phyloP scores from a whole-genome alignment of 2,329 filamentous ascomycete species.

The Penicillium vulpinum region DNA sequence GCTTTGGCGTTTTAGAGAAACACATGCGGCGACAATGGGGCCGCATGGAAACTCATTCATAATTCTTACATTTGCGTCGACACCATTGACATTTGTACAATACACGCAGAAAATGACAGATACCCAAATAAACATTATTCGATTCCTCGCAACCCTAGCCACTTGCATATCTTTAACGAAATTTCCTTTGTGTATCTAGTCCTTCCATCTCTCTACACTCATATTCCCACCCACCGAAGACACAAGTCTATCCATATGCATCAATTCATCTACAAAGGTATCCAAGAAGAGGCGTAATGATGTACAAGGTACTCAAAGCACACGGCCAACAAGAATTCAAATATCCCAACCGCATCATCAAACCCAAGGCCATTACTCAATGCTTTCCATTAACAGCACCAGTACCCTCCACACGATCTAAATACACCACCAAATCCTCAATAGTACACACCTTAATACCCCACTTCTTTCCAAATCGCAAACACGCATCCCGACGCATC shows the following conservation, averaged over 20 bases:
- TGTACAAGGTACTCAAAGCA: constrained; percentile 15
- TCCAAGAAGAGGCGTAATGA: constrained; percentile 12
- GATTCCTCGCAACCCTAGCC: neutral
- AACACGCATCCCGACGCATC: constrained; percentile 85
- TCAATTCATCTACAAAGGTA: constrained; percentile 16
- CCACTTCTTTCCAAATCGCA: constrained; percentile 84
- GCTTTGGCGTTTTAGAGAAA: constrained; percentile 19
- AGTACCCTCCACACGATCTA: constrained; percentile 70
- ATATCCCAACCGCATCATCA: neutral
- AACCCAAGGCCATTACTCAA: constrained; percentile 19
- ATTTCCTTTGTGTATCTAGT: neutral
- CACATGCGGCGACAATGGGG: neutral
- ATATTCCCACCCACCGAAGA: neutral
- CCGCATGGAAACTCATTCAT: neutral
- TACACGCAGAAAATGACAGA: constrained; percentile 20
- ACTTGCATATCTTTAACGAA: neutral
- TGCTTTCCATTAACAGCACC: constrained; percentile 37
- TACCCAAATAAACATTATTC: constrained; percentile 18
- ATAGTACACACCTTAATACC: constrained; percentile 94
- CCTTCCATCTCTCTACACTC: neutral
- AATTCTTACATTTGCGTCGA: neutral
- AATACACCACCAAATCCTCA: constrained; percentile 77
- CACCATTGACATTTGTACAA: constrained; percentile 13
- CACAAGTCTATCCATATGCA: constrained; percentile 9
- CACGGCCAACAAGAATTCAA: constrained; percentile 5